These are phyloP conservation scores for Neurospora sp. DNA, from an alignment of 2,329 filamentous ascomycete species.

Conservation along the genomic window DNA sequence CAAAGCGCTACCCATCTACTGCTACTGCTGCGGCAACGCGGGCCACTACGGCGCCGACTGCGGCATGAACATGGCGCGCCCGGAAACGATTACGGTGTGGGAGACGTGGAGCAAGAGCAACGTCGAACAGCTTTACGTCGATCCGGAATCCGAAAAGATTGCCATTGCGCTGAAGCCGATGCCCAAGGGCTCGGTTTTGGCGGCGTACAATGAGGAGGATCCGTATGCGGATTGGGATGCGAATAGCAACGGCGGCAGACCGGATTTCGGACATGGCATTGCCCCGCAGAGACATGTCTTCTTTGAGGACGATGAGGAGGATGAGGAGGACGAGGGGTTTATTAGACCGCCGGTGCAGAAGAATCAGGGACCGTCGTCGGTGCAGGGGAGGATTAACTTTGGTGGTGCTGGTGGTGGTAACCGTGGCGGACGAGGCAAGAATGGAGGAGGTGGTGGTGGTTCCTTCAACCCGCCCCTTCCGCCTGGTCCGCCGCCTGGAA, in stretches of 20 bases:
- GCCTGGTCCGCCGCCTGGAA: conserved; percentile 11
- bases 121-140: conserved; percentile 35
- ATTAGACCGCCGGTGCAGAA: conserved; percentile 27
- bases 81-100: conserved; percentile 19
- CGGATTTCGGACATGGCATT: conserved; percentile 21
- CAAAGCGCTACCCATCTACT: conserved; percentile 38
- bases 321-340: conserved; percentile 28
- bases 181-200: neutral
- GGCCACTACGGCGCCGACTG: conserved; percentile 52
- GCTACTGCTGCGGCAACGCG: conserved; percentile 44
- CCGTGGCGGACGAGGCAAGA: conserved; percentile 2
- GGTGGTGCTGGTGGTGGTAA: conserved; percentile 6
- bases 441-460: conserved; percentile 3
- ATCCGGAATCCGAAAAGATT: conserved; percentile 30
- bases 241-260: neutral
- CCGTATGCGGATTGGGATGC: neutral
- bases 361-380: conserved; percentile 6
- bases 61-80: conserved; percentile 19
- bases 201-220: neutral
- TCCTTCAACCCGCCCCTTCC: conserved; percentile 11
- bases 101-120: conserved; percentile 45
- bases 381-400: conserved; percentile 20
- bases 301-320: conserved; percentile 38
- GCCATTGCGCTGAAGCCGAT: conserved; percentile 22
- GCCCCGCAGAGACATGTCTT: conserved; percentile 28